Conservation (phyloP, 1,139 yeast genomes). For the Debaryomycetaceae sp. region DNA sequence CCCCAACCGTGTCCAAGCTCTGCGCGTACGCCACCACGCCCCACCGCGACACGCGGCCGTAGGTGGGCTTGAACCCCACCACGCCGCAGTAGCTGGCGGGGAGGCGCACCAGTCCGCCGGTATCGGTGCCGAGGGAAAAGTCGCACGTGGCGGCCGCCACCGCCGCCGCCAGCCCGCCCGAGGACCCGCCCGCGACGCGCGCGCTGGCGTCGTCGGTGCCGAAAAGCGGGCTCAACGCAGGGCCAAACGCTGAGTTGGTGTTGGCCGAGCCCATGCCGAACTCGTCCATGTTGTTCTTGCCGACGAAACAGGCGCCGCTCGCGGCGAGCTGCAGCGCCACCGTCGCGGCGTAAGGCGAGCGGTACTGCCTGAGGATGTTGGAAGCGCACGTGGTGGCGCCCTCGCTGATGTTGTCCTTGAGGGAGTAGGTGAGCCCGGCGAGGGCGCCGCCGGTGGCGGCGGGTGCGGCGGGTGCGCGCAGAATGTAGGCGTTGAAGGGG, state of each 20-base stretch:
- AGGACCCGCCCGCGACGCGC: constrained; percentile 80
- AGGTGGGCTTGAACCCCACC: constrained; percentile 86
- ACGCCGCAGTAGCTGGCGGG: constrained; percentile 89
- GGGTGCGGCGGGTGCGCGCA: not conserved
- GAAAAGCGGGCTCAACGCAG: constrained; percentile 63
- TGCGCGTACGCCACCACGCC: constrained; percentile 94
- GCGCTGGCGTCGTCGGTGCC: constrained; percentile 22
- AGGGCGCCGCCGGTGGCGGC: not conserved
- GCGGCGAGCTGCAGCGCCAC: constrained; percentile 50
- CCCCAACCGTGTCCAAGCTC: constrained; percentile 90
- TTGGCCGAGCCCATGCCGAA: constrained; percentile 92
- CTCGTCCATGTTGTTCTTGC: constrained; percentile 93
- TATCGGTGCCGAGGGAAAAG: constrained; percentile 81
- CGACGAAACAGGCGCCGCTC: constrained; percentile 55
- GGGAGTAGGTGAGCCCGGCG: constrained; percentile 15
- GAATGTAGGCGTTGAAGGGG: constrained; percentile 1
- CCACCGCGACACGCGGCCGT: constrained; percentile 87
- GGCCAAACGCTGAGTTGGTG: constrained; percentile 58
- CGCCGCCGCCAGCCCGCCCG: constrained; percentile 95
- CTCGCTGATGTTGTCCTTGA: constrained; percentile 72
- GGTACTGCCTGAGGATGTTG: constrained; percentile 49
- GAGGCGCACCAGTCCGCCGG: constrained; percentile 92
- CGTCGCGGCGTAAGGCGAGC: constrained; percentile 81
- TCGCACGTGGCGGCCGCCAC: constrained; percentile 70
- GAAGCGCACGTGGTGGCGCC: constrained; percentile 79